Conservation (phyloP, 2,329 filamentous ascomycete genomes). For the Venturia asperata region DNA sequence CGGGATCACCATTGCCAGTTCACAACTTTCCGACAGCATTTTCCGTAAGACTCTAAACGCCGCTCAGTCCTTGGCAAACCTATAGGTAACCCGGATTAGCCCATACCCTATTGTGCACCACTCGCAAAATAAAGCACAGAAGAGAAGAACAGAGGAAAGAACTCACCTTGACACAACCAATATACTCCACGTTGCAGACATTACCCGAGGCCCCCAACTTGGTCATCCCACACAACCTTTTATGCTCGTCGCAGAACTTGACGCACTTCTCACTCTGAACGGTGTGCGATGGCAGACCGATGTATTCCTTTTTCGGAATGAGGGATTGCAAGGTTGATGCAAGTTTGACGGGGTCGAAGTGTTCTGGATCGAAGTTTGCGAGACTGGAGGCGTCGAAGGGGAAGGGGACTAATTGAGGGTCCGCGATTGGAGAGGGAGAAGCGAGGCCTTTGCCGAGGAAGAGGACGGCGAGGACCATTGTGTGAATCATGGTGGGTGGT, state of each 20-base stretch:
- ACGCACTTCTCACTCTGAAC: not conserved
- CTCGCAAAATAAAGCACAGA: not conserved
- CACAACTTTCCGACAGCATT: too few relatives aligned
- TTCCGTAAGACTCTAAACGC: too few relatives aligned
- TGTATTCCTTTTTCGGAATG: not conserved
- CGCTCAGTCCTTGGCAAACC: not conserved
- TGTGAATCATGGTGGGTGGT: not conserved
- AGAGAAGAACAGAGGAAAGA: not conserved
- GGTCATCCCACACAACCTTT: not conserved
- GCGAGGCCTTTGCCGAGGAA: not conserved
- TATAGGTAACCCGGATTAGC: not conserved
- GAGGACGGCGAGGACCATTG: not conserved
- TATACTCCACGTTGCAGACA: not conserved
- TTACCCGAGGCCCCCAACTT: not conserved
- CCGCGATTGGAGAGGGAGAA: not conserved
- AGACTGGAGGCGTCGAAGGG: not conserved
- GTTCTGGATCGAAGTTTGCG: not conserved
- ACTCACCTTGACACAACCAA: not conserved
- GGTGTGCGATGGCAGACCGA: not conserved
- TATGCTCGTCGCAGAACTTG: not conserved
- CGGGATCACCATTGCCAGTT: not conserved
- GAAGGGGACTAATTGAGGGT: not conserved
- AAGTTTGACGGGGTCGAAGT: not conserved
- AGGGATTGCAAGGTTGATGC: not conserved
- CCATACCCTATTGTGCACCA: not conserved